These are phyloP conservation scores for Hyphodiscus sp. DNA, from an alignment of 2,329 filamentous ascomycete species.

Conservation along the genomic window DNA sequence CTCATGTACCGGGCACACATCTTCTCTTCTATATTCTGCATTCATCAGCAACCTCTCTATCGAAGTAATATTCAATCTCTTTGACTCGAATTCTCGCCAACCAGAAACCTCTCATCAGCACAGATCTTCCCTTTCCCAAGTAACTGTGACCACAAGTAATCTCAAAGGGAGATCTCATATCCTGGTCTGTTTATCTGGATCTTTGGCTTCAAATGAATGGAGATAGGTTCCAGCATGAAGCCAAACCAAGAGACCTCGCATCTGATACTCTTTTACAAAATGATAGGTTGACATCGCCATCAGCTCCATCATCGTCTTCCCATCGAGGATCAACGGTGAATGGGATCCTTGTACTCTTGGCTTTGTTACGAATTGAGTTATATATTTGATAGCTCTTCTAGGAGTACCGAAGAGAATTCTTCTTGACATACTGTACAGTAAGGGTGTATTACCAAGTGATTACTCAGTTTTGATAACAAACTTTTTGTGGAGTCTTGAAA, in stretches of 20 bases:
- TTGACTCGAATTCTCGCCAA: constrained; percentile 49
- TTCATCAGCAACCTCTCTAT: constrained; percentile 1
- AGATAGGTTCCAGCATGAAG: constrained; percentile 46
- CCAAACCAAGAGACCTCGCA: constrained; percentile 28
- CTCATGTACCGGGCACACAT: too few species aligned
- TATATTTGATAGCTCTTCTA: too few species aligned
- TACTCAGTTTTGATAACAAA: too few species aligned
- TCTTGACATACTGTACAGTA: too few species aligned
- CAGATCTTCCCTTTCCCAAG: constrained; percentile 46
- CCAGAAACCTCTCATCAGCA: constrained; percentile 55
- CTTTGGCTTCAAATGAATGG: constrained; percentile 36
- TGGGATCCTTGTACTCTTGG: constrained; percentile 47
- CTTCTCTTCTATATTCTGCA: background rate
- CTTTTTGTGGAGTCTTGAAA: constrained; percentile 39
- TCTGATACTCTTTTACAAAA: constrained; percentile 18
- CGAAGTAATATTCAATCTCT: constrained; percentile 48
- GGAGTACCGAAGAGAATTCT: too few species aligned
- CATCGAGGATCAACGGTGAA: constrained; percentile 46
- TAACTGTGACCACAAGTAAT: constrained; percentile 42
- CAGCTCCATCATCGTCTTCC: constrained; percentile 39
- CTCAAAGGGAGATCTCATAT: constrained; percentile 36
- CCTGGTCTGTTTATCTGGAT: constrained; percentile 26
- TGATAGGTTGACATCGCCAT: constrained; percentile 21
- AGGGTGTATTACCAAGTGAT: too few species aligned
- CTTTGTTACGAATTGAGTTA: too few species aligned